Percentiles rank a stretch among this genome's conserved stretches.
These are phyloP conservation scores for Phytophthora pinifolia DNA, from an alignment of 352 stramenopile genomes.

Conservation along the genomic window DNA sequence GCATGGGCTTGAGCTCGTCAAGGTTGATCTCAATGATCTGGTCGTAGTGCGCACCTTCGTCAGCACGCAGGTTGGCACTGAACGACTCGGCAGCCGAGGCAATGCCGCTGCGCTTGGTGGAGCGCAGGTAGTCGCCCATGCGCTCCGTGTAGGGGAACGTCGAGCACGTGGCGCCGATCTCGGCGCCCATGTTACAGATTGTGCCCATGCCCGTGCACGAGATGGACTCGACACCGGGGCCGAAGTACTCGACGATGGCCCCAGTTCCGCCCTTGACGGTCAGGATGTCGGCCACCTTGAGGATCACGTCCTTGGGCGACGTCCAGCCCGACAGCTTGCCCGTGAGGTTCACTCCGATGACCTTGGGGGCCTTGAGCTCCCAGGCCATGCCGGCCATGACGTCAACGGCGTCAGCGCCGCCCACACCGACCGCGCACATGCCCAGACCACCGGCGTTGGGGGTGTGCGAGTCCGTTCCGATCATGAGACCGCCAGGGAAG, in stretches of 20 bases:
- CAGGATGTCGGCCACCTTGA: slow-evolving; percentile 94
- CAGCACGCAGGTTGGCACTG: slow-evolving; percentile 82
- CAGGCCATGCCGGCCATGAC: slow-evolving; percentile 94
- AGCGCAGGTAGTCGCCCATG: slow-evolving; percentile 92
- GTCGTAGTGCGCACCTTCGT: slow-evolving; percentile 92
- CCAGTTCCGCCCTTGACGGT: slow-evolving; percentile 94
- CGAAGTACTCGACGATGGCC: slow-evolving; percentile 94
- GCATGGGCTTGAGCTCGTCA: slow-evolving; percentile 85
- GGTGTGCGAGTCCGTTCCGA: slow-evolving; percentile 94
- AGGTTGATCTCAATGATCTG: slow-evolving; percentile 95
- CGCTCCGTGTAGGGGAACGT: slow-evolving; percentile 93
- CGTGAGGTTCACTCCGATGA: slow-evolving; percentile 94
- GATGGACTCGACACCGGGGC: slow-evolving; percentile 91
- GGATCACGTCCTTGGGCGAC: slow-evolving; percentile 93
- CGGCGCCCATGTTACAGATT: slow-evolving; percentile 96
- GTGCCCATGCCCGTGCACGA: slow-evolving; percentile 94
- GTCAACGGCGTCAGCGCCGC: slow-evolving; percentile 91
- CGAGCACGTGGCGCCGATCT: slow-evolving; percentile 93
- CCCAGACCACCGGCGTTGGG: slow-evolving; percentile 92
- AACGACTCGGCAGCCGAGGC: slow-evolving; percentile 89
- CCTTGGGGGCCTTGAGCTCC: slow-evolving; percentile 95
- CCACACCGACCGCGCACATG: slow-evolving; percentile 93
- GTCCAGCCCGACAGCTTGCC: slow-evolving; percentile 93
- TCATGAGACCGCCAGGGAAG: slow-evolving; percentile 94
- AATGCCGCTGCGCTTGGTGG: slow-evolving; percentile 88